Base-by-base conservation (phyloP, 2,329 filamentous ascomycete species). In the Lomentospora prolificans region DNA sequence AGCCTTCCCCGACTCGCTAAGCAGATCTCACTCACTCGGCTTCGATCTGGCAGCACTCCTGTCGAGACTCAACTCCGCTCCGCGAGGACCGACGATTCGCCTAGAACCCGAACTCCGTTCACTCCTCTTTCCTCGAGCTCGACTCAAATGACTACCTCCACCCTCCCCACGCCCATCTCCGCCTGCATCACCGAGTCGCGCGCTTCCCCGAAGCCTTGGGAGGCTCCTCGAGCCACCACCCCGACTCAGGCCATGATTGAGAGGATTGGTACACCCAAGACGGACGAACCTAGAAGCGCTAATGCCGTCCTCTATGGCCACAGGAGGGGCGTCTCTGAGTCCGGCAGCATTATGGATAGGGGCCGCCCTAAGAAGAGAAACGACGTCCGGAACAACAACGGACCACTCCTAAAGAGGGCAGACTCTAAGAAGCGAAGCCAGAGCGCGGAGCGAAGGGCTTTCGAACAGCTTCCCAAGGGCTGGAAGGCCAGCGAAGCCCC, bases 401-500 rank as follows among this genome's bases (percentile, higher is more conserved):
- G 66, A 6, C 64, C 64, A 1, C 64, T 67, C 17, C 62, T 69
- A 7, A 73, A 73, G 60, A 67, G 70, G 48, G 65, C 65, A 8
- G 70, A 65, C 1, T 73, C 73, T 2, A 77, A 75, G 65, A 52
- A 52, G 44, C 69, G 70, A 54, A 74, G 71, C 63, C 69, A 71
- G 61, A 77, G 74, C 59, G 70, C 75, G 2, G 81, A 85, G 62
- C 74, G 79, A 51, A 73, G 73, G 25, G 80, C 79, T 0, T 85
- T 84, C 58, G 80, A 84, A 63, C 70, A 74, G 51, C 71, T 87
- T n/a, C 84, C 84, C 0, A 73, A 74, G 55, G 84, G 84, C 0
- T 76, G 75, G 64, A 75, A 72, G 57, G 74, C 78, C 2, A 67
- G 65, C n/a, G 76, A 84, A n/a, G 83, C 78, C 0, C 60, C 67